Evolutionary conservation across 257 asterid species (phyloP).

Genomic region (Solanum peruvianum): DNA sequence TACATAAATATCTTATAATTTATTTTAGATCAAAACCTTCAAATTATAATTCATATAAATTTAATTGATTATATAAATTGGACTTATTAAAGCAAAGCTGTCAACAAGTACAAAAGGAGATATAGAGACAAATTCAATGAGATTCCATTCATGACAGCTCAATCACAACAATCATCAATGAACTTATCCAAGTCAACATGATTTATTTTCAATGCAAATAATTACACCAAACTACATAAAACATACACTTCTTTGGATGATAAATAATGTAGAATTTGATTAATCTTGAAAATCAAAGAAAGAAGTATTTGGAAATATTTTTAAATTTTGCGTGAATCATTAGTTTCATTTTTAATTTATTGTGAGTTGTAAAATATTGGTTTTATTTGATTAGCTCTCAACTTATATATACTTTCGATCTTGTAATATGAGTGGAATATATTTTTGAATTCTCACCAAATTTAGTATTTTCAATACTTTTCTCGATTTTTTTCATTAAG

Average conservation of each 20-base stretch:
- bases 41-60: too few species aligned
- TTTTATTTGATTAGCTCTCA: too few species aligned
- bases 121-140: not conserved
- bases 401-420: too few species aligned
- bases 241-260: not conserved
- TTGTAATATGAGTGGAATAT: not conserved
- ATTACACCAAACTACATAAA: not conserved
- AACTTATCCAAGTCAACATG: not conserved
- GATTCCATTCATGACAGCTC: not conserved
- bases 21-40: too few species aligned
- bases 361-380: not conserved
- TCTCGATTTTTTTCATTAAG: too few species aligned
- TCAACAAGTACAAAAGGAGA: not conserved
- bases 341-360: too few species aligned
- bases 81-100: not conserved
- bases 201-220: not conserved
- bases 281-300: not conserved
- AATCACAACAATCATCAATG: not conserved
- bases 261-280: not conserved
- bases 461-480: not conserved
- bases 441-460: fast-evolving
- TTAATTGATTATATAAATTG: too few species aligned
- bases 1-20: too few species aligned
- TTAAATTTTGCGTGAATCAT: too few species aligned
- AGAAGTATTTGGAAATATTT: too few species aligned